Conservation (phyloP, 768 basidiomycete species). For the Galerina sulciceps region DNA sequence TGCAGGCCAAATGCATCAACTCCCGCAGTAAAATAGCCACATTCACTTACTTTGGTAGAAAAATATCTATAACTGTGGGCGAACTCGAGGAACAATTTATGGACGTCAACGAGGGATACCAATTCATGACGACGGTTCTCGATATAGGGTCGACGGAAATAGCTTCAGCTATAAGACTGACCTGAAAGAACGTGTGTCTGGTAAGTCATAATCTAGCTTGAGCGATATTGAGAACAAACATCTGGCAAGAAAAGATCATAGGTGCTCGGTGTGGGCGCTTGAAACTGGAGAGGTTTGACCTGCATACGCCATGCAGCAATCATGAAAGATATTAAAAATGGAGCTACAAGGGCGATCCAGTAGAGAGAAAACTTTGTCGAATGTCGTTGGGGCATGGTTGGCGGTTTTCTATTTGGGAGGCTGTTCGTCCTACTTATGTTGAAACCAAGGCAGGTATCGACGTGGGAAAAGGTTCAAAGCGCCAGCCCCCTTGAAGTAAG, state of each 20-base stretch:
- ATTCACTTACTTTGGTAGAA: not conserved
- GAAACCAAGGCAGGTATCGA: too few species aligned
- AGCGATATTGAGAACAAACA: not conserved
- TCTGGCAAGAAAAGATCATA: not conserved
- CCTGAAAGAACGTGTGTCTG: not conserved
- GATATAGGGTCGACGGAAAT: not conserved
- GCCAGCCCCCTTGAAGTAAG: too few species aligned
- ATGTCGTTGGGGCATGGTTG: too few species aligned
- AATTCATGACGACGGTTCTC: conserved; percentile 3
- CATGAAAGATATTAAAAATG: not conserved
- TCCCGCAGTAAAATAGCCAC: not conserved
- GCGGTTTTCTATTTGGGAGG: too few species aligned
- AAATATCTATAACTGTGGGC: not conserved
- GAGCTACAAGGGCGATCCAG: not conserved
- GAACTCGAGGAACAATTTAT: not conserved
- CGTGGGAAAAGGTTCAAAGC: too few species aligned
- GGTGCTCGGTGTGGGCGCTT: not conserved
- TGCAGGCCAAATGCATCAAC: not conserved
- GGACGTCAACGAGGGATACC: not conserved
- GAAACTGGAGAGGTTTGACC: not conserved
- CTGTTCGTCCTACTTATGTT: too few species aligned
- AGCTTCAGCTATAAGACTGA: not conserved
- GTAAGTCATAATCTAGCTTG: not conserved
- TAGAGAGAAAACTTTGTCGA: not conserved
- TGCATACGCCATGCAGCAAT: not conserved